Conservation (phyloP, 257 asterid species). For the Rubia yunnanensis region DNA sequence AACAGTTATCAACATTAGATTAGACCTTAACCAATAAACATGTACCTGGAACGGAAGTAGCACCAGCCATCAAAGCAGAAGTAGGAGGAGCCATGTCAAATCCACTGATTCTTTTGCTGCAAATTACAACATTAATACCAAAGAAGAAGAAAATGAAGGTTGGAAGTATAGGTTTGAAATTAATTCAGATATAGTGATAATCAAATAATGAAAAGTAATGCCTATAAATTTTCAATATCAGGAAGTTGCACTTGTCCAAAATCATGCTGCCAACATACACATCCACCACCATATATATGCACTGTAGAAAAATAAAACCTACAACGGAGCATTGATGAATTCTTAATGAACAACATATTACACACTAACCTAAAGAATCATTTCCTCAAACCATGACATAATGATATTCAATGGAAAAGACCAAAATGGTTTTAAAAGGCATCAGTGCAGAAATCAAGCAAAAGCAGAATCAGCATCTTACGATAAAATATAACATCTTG, state of each 20-base stretch:
- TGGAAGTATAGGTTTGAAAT: conserved; percentile 1
- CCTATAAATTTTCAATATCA: neutral
- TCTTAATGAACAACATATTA: neutral
- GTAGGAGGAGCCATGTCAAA: conserved; percentile 97
- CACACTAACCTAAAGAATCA: neutral
- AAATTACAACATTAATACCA: conserved; percentile 26
- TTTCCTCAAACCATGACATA: neutral
- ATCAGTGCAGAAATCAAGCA: neutral
- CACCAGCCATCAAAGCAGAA: conserved; percentile 49
- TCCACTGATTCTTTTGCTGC: conserved; percentile 94
- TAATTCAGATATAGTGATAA: neutral
- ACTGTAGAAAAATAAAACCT: neutral
- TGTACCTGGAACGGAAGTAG: conserved; percentile 40
- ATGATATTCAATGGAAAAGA: neutral
- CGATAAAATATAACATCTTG: neutral
- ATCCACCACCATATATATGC: neutral
- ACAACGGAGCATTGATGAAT: neutral
- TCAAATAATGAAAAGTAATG: neutral
- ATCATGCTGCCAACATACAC: neutral
- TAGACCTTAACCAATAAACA: conserved; percentile 16
- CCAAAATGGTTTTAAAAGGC: neutral
- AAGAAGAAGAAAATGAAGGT: conserved; percentile 17
- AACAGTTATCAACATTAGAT: conserved; percentile 26
- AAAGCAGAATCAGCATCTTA: neutral
- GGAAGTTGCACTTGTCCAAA: neutral